phyloP scores from a whole-genome alignment of 1,284 basidiomycete species.

The Apiotrichum gamsii region DNA sequence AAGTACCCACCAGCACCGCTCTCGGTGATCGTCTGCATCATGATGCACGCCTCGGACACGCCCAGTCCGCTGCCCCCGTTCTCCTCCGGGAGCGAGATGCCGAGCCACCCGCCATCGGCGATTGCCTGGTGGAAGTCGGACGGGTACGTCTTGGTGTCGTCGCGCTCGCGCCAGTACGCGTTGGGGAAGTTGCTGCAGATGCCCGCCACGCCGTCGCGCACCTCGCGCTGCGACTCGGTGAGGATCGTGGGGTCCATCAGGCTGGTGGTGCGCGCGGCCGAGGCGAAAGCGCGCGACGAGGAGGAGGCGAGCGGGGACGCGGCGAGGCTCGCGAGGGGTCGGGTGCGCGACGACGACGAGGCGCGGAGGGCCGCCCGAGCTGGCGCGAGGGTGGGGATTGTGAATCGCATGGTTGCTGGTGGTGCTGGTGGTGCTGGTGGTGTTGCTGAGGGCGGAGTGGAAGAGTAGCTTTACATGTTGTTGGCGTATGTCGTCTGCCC shows the following conservation, averaged over 20 bases:
- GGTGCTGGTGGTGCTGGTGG: too few relatives aligned
- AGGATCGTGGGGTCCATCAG: slow-evolving; percentile 17
- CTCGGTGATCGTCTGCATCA: slow-evolving; percentile 22
- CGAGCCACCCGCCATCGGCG: slow-evolving; percentile 17
- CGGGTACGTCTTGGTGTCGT: slow-evolving; percentile 10
- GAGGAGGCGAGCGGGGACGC: not conserved
- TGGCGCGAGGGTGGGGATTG: too few relatives aligned
- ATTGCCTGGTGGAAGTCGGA: slow-evolving; percentile 20
- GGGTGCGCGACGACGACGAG: too few relatives aligned
- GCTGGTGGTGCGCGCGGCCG: too few relatives aligned
- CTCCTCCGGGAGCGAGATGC: slow-evolving; percentile 15
- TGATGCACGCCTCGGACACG: slow-evolving; percentile 13
- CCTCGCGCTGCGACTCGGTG: slow-evolving; percentile 14
- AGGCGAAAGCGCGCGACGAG: too few relatives aligned
- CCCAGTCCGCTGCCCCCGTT: slow-evolving; percentile 16
- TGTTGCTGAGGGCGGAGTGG: too few relatives aligned
- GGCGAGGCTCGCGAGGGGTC: too few relatives aligned
- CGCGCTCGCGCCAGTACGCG: slow-evolving; percentile 19
- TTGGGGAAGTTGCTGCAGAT: slow-evolving; percentile 10
- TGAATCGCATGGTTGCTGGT: too few relatives aligned
- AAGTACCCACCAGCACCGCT: slow-evolving; percentile 6
- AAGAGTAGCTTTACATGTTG: too few relatives aligned
- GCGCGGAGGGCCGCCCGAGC: too few relatives aligned
- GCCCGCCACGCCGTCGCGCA: slow-evolving; percentile 13
- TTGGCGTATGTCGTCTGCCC: too few relatives aligned